Percentiles rank a stretch among this genome's conserved stretches.
Evolutionary conservation across 2,329 filamentous ascomycete genomes (phyloP).

Genomic region (Penicillium griseofulvum): DNA sequence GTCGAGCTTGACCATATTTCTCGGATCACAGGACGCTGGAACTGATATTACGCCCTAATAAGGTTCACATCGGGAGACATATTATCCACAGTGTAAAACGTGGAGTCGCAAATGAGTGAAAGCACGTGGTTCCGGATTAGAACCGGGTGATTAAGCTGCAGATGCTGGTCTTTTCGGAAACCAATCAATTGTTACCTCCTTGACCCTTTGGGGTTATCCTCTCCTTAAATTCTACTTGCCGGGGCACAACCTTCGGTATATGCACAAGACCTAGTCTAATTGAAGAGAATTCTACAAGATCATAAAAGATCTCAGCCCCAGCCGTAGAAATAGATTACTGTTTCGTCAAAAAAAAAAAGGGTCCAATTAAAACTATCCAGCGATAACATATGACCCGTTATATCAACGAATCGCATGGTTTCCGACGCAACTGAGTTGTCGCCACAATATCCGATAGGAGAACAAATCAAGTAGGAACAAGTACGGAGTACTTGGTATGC

Average conservation of each 20-base stretch:
- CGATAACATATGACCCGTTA: not conserved
- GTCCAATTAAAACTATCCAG: not conserved
- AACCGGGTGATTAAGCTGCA: not conserved
- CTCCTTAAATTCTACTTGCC: not conserved
- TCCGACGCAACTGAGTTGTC: not conserved
- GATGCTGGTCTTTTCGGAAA: not conserved
- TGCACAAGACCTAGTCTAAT: not conserved
- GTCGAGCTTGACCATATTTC: not conserved
- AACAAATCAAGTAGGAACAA: not conserved
- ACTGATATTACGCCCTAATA: not conserved
- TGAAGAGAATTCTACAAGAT: not conserved
- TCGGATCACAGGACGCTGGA: not conserved
- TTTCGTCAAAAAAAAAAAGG: not conserved
- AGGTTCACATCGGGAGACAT: not conserved
- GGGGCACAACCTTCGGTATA: not conserved
- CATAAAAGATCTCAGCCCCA: not conserved
- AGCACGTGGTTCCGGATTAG: not conserved
- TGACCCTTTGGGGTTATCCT: not conserved
- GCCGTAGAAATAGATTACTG: not conserved
- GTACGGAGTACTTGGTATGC: not conserved
- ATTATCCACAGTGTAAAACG: not conserved
- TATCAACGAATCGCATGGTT: conserved; percentile 5
- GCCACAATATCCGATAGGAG: not conserved
- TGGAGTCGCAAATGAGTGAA: not conserved
- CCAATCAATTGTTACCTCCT: not conserved